phyloP scores from a whole-genome alignment of 1,139 yeast genomes.

The Blastobotrys ciferrii region DNA sequence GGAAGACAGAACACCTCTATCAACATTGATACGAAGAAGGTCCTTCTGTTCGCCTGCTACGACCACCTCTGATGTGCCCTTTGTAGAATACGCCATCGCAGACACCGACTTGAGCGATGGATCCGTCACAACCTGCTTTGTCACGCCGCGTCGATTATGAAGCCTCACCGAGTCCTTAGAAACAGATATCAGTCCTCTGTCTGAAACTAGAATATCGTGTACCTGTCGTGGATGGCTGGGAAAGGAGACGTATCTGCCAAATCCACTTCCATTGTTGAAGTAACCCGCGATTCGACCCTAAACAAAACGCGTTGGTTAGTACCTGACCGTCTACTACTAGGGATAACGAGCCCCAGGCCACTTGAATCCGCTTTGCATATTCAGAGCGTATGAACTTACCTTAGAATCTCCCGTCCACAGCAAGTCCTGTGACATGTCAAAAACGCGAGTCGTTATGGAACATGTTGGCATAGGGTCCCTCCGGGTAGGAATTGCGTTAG shows the following conservation, averaged over 20 bases:
- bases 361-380: conserved; percentile 11
- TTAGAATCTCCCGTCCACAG: conserved; percentile 81
- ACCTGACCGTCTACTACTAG: no score
- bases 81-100: conserved; percentile 33
- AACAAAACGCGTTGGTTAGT: conserved; percentile 11
- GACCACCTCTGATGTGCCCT: conserved; percentile 42
- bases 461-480: conserved; percentile 29
- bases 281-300: conserved; percentile 50
- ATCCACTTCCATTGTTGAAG: conserved; percentile 36
- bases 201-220: conserved; percentile 35
- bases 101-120: conserved; percentile 31
- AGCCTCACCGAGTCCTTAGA: conserved; percentile 34
- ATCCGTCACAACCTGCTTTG: conserved; percentile 30
- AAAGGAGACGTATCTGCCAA: conserved; percentile 46
- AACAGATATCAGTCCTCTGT: conserved; percentile 36
- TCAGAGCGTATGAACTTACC: conserved; percentile 41
- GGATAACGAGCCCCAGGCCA: no score
- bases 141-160: conserved; percentile 39
- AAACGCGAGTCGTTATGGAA: conserved; percentile 44
- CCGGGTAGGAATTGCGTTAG: conserved; percentile 29
- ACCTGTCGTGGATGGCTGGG: conserved; percentile 34
- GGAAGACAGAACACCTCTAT: conserved; percentile 45
- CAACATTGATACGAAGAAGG: conserved; percentile 59
- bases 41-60: conserved; percentile 49
- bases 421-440: conserved; percentile 71